Evolutionary conservation across 805 yeast species (phyloP), one percentile per base, ranked within the genome.

Genomic region (Citeromyces matritensis): DNA sequence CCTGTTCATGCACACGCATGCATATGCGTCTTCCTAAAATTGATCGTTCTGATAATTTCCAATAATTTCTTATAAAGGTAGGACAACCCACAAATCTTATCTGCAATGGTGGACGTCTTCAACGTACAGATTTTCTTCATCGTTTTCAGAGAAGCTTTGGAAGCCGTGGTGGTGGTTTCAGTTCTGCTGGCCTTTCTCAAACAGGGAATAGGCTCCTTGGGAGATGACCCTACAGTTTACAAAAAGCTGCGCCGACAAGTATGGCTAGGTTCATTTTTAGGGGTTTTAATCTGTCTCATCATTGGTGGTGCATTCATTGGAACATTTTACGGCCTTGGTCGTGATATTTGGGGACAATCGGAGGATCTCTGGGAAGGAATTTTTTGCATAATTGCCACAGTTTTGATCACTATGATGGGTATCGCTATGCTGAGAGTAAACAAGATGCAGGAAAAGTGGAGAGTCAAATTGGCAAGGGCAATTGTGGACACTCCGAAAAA

Each of bases 301-400:
- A 61, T 88, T 39, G 98, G 98, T 53, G 78, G 81, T 57, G 94
- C 85, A 35, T 86, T 88, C 58, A 86, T 88, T 51, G 98, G 94
- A 55, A 85, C 84, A 14, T 88, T 83, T 61, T 88, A 88, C 53
- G 58, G 80, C 24, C 63, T 80, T 31, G 75, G 78, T 40, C 69
- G 69, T 33, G 93, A 88, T 67, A 69, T 88, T 40, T 88, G 95
- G 81, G 65, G 88, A 31, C 49, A 54, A 9, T 73, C 94, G 13
- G 98, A 88, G 54, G 96, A 88, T 53, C 55, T 88, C 35, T 88
- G 97, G 97, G 98, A 88, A 67, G 97, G 96, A 62, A 64, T 83
- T 35, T 85, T 88, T 52, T 82, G 93, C 57, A 59, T 88, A 42
- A 74, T 88, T 53, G 98, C 97, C 3, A 72, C 94, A 0, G 59